Conservation (phyloP, 2,329 filamentous ascomycete species). For the Penicillium freii region DNA sequence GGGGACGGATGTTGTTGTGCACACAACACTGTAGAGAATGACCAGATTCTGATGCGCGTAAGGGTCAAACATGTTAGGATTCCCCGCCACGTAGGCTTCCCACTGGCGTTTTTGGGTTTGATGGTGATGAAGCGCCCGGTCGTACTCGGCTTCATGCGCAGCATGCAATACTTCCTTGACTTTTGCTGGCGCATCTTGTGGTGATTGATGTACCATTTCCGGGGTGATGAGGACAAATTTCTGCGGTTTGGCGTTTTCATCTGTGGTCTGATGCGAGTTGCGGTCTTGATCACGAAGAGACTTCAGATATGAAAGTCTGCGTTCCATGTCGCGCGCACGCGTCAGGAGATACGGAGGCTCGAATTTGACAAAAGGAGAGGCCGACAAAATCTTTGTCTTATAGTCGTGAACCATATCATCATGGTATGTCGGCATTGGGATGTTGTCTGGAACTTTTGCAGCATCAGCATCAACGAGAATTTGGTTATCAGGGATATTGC, state of each 20-base stretch:
- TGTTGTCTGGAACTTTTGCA: conserved; percentile 67
- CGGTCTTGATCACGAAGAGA: conserved; percentile 71
- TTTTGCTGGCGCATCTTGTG: conserved; percentile 75
- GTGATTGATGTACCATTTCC: conserved; percentile 87
- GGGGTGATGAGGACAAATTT: conserved; percentile 89
- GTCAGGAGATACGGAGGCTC: conserved; percentile 90
- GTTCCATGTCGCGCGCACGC: conserved; percentile 86
- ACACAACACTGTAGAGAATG: conserved; percentile 89
- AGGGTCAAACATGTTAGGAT: conserved; percentile 86
- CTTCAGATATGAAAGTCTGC: conserved; percentile 76
- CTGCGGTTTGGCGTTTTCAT: conserved; percentile 63
- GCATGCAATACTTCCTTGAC: conserved; percentile 92
- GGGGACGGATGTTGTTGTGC: conserved; percentile 87
- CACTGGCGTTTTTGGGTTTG: conserved; percentile 92
- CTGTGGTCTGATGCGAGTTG: conserved; percentile 45
- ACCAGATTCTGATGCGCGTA: conserved; percentile 96
- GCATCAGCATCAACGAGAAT: conserved; percentile 19
- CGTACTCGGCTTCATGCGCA: conserved; percentile 94
- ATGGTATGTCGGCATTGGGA: conserved; percentile 87
- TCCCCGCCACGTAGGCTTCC: conserved; percentile 91
- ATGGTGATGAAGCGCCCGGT: conserved; percentile 91
- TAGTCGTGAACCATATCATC: conserved; percentile 93
- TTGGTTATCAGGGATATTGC: conserved; percentile 18
- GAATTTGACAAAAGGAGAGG: conserved; percentile 95
- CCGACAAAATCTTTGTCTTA: conserved; percentile 87